phyloP scores from a whole-genome alignment of 176 grass and related monocot genomes.

The Luzula sylvatica region DNA sequence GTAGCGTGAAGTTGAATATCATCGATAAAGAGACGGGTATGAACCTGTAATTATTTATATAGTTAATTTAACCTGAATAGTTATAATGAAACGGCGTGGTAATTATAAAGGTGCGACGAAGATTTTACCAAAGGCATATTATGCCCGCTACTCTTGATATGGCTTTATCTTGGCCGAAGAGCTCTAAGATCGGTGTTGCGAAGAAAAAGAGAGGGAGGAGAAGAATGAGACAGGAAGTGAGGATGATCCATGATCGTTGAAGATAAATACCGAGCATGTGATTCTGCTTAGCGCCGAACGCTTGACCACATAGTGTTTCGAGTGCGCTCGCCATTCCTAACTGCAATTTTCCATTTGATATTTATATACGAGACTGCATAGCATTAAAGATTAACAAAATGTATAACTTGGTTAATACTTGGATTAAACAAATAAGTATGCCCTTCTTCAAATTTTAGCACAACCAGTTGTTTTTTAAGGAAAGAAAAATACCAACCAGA shows the following conservation, averaged over 20 bases:
- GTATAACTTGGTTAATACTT: no score
- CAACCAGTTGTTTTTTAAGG: no score
- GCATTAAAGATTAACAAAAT: no score
- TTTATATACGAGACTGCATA: no score
- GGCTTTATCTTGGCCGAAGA: constrained; percentile 20
- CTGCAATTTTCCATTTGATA: neutral
- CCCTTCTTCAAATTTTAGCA: no score
- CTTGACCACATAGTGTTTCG: constrained; percentile 4
- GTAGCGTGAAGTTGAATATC: constrained; percentile 21
- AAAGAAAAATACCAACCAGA: no score
- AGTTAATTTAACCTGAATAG: no score
- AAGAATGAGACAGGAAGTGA: neutral
- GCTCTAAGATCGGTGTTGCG: constrained; percentile 7
- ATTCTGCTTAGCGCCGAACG: neutral
- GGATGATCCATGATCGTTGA: constrained; percentile 27
- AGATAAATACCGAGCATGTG: constrained; percentile 12
- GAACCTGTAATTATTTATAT: constrained; percentile 1
- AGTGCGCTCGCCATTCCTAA: constrained; percentile 6
- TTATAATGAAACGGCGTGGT: no score
- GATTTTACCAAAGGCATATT: constrained; percentile 18
- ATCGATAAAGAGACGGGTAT: constrained; percentile 16
- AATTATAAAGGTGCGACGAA: no score
- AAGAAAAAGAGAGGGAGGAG: constrained; percentile 19
- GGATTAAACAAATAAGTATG: no score
- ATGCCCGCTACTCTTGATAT: constrained; percentile 8